A percentile compares a stretch with the other conserved stretches of the same genome.
These are phyloP conservation scores for Alliaria petiolata DNA, from an alignment of 345 rosid species.

Conservation along the genomic window DNA sequence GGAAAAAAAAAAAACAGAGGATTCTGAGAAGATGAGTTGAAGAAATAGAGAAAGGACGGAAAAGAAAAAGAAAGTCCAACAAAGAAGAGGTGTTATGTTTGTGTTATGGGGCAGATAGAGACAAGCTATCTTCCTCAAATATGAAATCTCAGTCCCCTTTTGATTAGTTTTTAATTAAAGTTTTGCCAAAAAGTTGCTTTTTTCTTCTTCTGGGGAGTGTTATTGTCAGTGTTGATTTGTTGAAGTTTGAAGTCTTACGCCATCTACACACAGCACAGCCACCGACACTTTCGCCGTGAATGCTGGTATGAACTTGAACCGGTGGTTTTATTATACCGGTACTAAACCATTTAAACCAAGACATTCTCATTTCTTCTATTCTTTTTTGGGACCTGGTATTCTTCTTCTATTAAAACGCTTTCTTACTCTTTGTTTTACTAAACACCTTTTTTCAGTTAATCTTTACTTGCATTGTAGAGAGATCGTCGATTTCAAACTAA, in stretches of 20 bases:
- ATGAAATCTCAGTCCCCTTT: constrained; percentile 28
- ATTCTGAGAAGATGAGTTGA: neutral
- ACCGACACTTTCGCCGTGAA: constrained; percentile 34
- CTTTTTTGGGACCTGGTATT: too few relatives aligned
- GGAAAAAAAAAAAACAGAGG: neutral
- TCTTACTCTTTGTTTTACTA: too few relatives aligned
- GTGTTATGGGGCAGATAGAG: constrained; percentile 31
- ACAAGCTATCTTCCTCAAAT: constrained; percentile 27
- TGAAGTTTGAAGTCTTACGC: constrained; percentile 29
- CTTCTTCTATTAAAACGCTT: too few relatives aligned
- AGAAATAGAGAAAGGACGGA: neutral
- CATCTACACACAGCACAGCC: constrained; percentile 6
- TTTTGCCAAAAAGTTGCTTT: neutral
- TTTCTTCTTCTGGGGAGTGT: too few relatives aligned
- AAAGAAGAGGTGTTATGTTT: constrained; percentile 17
- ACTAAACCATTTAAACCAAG: neutral
- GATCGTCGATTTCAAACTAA: too few relatives aligned
- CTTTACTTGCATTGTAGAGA: neutral
- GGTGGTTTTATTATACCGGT: neutral
- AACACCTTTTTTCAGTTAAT: too few relatives aligned
- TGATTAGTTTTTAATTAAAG: neutral
- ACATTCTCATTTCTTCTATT: too few relatives aligned
- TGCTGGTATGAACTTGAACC: constrained; percentile 5
- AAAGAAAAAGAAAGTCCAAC: constrained; percentile 16
- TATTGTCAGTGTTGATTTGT: constrained; percentile 24